Base-by-base conservation (phyloP, 495 filamentous ascomycete genomes). In the Alectoria sarmentosa region DNA sequence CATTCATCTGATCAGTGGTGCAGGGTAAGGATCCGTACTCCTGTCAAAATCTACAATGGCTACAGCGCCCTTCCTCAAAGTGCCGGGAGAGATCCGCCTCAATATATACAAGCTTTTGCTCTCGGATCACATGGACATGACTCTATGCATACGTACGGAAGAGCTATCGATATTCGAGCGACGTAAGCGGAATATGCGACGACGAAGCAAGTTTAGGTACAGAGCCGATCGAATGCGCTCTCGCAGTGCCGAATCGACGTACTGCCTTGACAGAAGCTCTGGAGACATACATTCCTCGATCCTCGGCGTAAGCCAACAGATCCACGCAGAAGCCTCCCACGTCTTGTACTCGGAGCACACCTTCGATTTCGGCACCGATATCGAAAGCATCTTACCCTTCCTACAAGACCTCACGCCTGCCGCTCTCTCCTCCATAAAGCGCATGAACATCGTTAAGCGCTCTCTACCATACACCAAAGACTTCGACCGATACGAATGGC, bases 371-470 rank as follows among this genome's bases (percentile, higher is more conserved):
- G 77, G 75, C 36, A 72, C 72, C 61, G 72, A 82, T 68, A 71
- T 85, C 67, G 83, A 83, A 68, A 77, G 82, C 48, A 74, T 82
- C 17, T 72, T 78, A n/a, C 80, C 82, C 11, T 85, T 85, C 71
- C 75, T 84, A 61, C 73, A 71, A 19, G 83, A 84, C 69, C 75
- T 83, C 23, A 79, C 79, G n/a, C 71, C 72, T 32, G 60, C 58
- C 17, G 74, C 77, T 30, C 77, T 78, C 56, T 61, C 66, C 19
- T 73, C 77, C 34, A 72, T 85, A 58, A 72, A 71, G 23, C 69
- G 72, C 42, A 73, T 85, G 36, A 70, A 73, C 19, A 44, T 84
- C 28, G 73, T 78, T 36, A 84, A 85, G 70, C 75, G 76, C 64
- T 78, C 77, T 7, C 72, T 78, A 7, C 73, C 78, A 28, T 78